A percentile compares a stretch with the other conserved stretches of the same genome.
Evolutionary conservation across 768 basidiomycete genomes (phyloP).

Genomic region (Myochromella boudieri): DNA sequence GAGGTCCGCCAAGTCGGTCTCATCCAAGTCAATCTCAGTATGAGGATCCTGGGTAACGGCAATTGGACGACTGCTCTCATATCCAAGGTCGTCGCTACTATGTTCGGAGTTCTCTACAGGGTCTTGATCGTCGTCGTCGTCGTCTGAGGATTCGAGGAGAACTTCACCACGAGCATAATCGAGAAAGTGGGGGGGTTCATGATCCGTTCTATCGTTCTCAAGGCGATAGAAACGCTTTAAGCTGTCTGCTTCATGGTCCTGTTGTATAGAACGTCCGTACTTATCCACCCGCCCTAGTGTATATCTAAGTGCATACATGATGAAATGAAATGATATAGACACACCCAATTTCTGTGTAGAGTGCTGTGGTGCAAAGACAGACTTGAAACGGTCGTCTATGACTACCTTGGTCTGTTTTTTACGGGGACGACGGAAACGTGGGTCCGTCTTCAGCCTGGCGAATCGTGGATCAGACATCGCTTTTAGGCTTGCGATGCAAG

Average conservation of each 20-base stretch:
- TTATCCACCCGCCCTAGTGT: constrained; percentile 75
- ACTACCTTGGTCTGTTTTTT: constrained; percentile 80
- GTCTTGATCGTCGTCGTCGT: constrained; percentile 53
- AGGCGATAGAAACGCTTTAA: constrained; percentile 81
- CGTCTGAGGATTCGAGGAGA: constrained; percentile 85
- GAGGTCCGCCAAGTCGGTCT: constrained; percentile 66
- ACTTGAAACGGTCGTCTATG: constrained; percentile 90
- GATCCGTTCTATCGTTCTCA: constrained; percentile 37
- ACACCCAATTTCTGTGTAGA: constrained; percentile 22
- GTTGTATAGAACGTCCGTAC: constrained; percentile 75
- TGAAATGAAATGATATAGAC: neutral
- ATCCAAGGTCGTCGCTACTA: too few relatives aligned
- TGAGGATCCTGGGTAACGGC: constrained; percentile 38
- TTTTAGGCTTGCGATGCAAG: neutral
- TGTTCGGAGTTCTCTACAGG: neutral
- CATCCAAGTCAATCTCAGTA: constrained; percentile 77
- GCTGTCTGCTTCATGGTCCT: constrained; percentile 71
- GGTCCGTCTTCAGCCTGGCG: constrained; percentile 83
- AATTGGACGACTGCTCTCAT: constrained; percentile 41
- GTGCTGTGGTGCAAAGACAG: constrained; percentile 57
- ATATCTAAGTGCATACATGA: constrained; percentile 2
- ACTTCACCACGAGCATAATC: constrained; percentile 93
- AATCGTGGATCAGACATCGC: constrained; percentile 86
- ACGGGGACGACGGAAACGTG: constrained; percentile 85
- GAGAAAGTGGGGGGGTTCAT: constrained; percentile 35